Evolutionary conservation across 106 monocot genomes (phyloP).

Genomic region (Acanthochlamys bracteata): DNA sequence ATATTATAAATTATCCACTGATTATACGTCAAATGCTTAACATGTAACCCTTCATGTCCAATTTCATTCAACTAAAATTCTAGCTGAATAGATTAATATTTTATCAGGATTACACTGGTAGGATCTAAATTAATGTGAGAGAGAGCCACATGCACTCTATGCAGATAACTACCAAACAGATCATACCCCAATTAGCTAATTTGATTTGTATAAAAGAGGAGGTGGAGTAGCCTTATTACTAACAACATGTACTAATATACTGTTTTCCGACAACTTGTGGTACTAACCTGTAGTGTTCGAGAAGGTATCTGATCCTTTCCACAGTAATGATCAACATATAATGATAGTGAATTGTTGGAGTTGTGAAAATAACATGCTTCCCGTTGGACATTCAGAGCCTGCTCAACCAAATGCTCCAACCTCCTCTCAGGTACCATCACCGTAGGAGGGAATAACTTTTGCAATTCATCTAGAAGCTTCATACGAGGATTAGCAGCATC

Average conservation of each 20-base stretch:
- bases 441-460: constrained; percentile 47
- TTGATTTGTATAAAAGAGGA: too few species aligned
- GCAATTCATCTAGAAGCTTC: constrained; percentile 57
- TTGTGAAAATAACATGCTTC: constrained; percentile 67
- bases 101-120: too few species aligned
- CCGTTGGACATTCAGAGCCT: constrained; percentile 48
- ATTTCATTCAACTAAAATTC: too few species aligned
- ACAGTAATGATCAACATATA: constrained; percentile 69
- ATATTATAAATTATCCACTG: too few species aligned
- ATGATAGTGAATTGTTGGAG: constrained; percentile 35
- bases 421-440: constrained; percentile 56
- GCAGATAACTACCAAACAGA: too few species aligned
- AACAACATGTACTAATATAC: neutral
- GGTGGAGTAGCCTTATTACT: neutral
- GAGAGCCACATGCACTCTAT: too few species aligned
- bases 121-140: too few species aligned
- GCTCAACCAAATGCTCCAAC: constrained; percentile 59
- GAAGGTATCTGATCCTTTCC: constrained; percentile 62
- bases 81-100: too few species aligned
- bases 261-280: neutral
- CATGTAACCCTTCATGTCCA: too few species aligned
- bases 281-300: constrained; percentile 45
- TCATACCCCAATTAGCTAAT: too few species aligned
- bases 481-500: constrained; percentile 24
- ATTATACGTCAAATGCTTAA: too few species aligned